Evolutionary conservation across 495 filamentous ascomycete genomes (phyloP).

Genomic region (Trichoderma reesei): DNA sequence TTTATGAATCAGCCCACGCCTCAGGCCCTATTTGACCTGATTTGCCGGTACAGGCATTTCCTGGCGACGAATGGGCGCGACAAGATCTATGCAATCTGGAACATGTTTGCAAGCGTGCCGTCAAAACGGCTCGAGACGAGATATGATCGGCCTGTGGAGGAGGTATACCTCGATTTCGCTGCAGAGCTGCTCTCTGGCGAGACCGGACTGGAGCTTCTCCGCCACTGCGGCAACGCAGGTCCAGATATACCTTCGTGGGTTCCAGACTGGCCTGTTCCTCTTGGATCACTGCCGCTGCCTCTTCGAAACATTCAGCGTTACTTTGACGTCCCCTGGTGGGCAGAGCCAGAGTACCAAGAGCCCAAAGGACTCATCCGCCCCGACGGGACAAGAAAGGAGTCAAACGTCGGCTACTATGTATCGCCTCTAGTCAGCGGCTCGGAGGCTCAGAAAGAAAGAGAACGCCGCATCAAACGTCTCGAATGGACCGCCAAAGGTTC

Average conservation of each 20-base stretch:
- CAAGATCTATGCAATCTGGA: conserved; percentile 6
- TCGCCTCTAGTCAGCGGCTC: background rate
- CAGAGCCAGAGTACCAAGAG: background rate
- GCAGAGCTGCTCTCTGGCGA: background rate
- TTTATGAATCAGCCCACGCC: background rate
- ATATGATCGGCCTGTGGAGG: background rate
- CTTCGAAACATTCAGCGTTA: conserved; percentile 3
- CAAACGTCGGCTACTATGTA: background rate
- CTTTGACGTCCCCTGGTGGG: conserved; percentile 3
- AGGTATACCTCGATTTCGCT: background rate
- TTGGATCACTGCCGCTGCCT: background rate
- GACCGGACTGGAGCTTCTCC: background rate
- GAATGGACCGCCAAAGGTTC: background rate
- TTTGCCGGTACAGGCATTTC: background rate
- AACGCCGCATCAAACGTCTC: conserved; percentile 1
- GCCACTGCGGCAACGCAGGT: background rate
- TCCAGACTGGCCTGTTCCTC: background rate
- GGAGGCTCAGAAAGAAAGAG: background rate
- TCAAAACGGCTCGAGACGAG: background rate
- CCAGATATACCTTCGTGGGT: conserved; percentile 1
- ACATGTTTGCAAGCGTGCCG: background rate
- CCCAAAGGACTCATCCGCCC: background rate
- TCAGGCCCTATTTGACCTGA: background rate
- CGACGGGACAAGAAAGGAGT: background rate
- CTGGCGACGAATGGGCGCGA: background rate